Base-by-base conservation (phyloP, 176 grass and related monocot species). In the Secale cereale region DNA sequence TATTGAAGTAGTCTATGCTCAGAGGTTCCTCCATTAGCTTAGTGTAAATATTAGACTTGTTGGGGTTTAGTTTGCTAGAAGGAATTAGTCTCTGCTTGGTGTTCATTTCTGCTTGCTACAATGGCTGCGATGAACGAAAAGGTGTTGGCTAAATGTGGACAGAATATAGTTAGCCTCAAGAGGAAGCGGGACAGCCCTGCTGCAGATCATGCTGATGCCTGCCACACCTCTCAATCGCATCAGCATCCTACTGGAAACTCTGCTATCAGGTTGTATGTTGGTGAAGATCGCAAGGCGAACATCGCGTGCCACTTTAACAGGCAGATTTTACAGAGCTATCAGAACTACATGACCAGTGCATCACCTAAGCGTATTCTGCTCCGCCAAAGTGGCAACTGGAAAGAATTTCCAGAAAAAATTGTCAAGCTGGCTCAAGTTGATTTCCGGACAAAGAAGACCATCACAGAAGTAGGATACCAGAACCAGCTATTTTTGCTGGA, bases 51-150 rank as follows among this genome's bases (percentile, higher is more conserved):
- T 31, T 80, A 95, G 80, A 17, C 80, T 92, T 88, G 61, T 76
- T 86, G 48, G 65, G 64, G 45, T 84, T 76, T 86, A 90, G 65
- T 84, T 80, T 74, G 77, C 15, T 84, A 70, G 72, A 87, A 88
- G 88, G 65, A 76, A 95, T 92, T 90, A 95, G 70, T 78, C 72
- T 84, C 30, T 78, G 65, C 83, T 88, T 76, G 8, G 30, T 85
- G 80, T 84, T 81, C 46, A 26, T 86, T 87, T 85, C 78, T 82
- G 64, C 78, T 65, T 73, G 86, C 69, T 82, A 90, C 80, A 82
- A 95, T 95, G 93, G 93, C 86, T 86, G 70, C 74, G 81, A 85
- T 57, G 86, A 95, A 89, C 83, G 81, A 22, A 95, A 92, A 88
- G 93, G 93, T 71, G 65, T 92, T 86, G 90, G 90, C 64, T 95